Evolutionary conservation across 148 eudicot genomes (phyloP).

Genomic region (Chenopodium suecicum): DNA sequence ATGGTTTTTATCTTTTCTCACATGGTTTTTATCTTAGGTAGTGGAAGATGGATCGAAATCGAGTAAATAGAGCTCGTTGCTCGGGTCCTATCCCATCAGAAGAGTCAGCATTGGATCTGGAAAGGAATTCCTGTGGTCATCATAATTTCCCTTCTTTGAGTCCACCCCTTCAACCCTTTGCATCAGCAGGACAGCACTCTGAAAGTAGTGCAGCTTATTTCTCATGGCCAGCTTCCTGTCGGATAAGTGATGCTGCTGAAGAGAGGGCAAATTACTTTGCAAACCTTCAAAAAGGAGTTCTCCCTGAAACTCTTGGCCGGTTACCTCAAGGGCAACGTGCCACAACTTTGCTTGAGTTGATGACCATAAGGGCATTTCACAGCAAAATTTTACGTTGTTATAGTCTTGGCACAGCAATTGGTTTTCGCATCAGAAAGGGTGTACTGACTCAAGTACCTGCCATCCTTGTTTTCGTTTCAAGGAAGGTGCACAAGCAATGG

Average conservation of each 20-base stretch:
- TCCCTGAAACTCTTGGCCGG: slow-evolving; percentile 69
- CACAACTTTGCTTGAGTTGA: slow-evolving; percentile 82
- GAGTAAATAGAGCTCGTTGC: slow-evolving; percentile 47
- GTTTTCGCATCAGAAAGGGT: slow-evolving; percentile 83
- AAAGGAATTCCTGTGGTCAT: slow-evolving; percentile 59
- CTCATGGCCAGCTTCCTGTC: slow-evolving; percentile 91
- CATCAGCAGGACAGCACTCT: slow-evolving; percentile 84
- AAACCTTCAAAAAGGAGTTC: slow-evolving; percentile 89
- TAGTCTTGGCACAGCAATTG: slow-evolving; percentile 97
- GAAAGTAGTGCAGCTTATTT: slow-evolving; percentile 90
- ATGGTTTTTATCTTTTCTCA: too few relatives aligned
- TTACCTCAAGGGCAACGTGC: slow-evolving; percentile 92
- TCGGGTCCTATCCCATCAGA: slow-evolving; percentile 86
- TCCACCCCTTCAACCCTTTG: slow-evolving; percentile 79
- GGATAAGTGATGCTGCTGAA: slow-evolving; percentile 86
- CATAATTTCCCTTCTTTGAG: slow-evolving; percentile 64
- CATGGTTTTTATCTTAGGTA: slow-evolving; percentile 20
- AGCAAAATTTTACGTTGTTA: slow-evolving; percentile 94
- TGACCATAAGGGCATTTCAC: slow-evolving; percentile 97
- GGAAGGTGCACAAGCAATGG: slow-evolving; percentile 99
- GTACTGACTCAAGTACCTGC: slow-evolving; percentile 92
- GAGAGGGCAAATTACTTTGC: slow-evolving; percentile 93
- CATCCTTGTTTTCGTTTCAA: slow-evolving; percentile 88
- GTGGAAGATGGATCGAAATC: slow-evolving; percentile 63
- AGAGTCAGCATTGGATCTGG: slow-evolving; percentile 85